Base-by-base conservation (phyloP, 2,329 filamentous ascomycete species). In the Hirsutella minnesotensis region DNA sequence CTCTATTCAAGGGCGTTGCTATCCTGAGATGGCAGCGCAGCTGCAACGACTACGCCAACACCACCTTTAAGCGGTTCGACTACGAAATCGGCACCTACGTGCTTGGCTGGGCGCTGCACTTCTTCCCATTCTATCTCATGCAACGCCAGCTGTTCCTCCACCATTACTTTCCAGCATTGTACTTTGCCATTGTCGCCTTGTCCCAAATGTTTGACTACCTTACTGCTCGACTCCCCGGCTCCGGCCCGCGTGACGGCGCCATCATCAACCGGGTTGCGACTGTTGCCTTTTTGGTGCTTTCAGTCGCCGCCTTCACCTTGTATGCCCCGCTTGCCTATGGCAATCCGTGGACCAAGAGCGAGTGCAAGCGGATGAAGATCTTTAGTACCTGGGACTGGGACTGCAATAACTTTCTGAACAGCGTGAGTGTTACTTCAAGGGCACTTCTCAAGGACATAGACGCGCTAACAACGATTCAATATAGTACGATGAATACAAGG, bases 41-140 rank as follows among this genome's bases (percentile, higher is more conserved):
- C 61, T 96, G 73, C 72, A 75, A 78, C 53, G 92, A 98, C 65
- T 96, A 98, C 63, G 67, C 74, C 46, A 80, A 83, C 59, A 62
- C 79, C 39, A 83, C 76, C 33, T 94, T 96, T 73, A 95, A 95
- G 69, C 86, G 92, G 44, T 98, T 96, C 62, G 92, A 96, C 65
- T 96, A 95, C 58, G 92, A 98, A 65, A 79, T 96, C 46, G 92
- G 92, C 47, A 86, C 81, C 42, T 87, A 80, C 16, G 83, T 95
- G 27, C 76, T 98, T 9, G 92, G 85, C 52, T 98, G 92, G 92
- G 87, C 86, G 39, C 83, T 98, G 63, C 92, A 98, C 66, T 98
- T 95, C 70, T 96, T 98, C 72, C 92, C 92, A 10, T 98, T 98
- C 70, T 98, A 81, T 69, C 76, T 98, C 45, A 96, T 98, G 92